phyloP scores from a whole-genome alignment of 2,329 filamentous ascomycete species.

The Aspergillus melleus region DNA sequence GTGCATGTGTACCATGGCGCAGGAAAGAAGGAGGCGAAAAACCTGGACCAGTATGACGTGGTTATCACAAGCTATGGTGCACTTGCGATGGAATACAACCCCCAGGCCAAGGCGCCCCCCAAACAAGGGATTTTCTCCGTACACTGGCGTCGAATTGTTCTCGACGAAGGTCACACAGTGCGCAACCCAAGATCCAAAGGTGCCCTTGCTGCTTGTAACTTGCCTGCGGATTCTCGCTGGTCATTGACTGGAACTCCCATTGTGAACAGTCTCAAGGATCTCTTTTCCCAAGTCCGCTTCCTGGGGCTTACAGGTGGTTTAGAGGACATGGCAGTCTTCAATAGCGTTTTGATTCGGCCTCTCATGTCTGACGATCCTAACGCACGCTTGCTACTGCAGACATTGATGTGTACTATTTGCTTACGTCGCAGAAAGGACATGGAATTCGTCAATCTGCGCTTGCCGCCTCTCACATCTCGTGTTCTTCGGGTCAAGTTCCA shows the following conservation, averaged over 20 bases:
- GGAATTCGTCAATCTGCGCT: slow-evolving; percentile 77
- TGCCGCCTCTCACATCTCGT: slow-evolving; percentile 76
- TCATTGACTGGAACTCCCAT: slow-evolving; percentile 79
- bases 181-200: slow-evolving; percentile 74
- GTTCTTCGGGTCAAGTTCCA: slow-evolving; percentile 74
- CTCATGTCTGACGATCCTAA: slow-evolving; percentile 58
- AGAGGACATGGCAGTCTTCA: slow-evolving; percentile 72
- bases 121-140: slow-evolving; percentile 60
- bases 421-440: slow-evolving; percentile 84
- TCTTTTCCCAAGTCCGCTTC: slow-evolving; percentile 78
- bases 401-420: slow-evolving; percentile 77
- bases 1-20: slow-evolving; percentile 74
- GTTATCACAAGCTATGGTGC: slow-evolving; percentile 85
- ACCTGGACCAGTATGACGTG: slow-evolving; percentile 68
- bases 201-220: slow-evolving; percentile 64
- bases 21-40: slow-evolving; percentile 56
- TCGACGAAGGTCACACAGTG: slow-evolving; percentile 83
- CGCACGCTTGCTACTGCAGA: slow-evolving; percentile 67
- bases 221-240: slow-evolving; percentile 75
- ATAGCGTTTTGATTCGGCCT: slow-evolving; percentile 68
- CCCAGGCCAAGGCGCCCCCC: slow-evolving; percentile 46
- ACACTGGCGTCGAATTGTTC: slow-evolving; percentile 74
- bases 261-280: slow-evolving; percentile 76
- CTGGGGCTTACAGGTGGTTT: slow-evolving; percentile 74
- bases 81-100: slow-evolving; percentile 64